These are phyloP conservation scores for Didymella keratinophila DNA, from an alignment of 2,329 filamentous ascomycete species.

Conservation along the genomic window DNA sequence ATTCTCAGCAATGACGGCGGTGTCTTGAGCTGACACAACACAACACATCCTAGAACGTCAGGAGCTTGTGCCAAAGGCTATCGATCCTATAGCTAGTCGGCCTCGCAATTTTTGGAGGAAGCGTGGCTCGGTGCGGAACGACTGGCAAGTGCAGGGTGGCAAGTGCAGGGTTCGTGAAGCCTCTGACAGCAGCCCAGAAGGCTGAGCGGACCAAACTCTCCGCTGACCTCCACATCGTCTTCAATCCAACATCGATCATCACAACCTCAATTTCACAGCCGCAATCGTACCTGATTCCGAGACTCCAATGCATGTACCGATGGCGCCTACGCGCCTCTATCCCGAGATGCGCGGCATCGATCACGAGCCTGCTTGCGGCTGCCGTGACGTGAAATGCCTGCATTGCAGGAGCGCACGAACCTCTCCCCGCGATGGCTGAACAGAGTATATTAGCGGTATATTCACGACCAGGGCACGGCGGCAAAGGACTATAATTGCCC, in stretches of 20 bases:
- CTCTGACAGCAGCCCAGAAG: constrained; percentile 24
- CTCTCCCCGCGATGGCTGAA: constrained; percentile 26
- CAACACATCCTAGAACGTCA: background rate
- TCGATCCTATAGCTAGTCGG: constrained; percentile 35
- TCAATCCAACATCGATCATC: constrained; percentile 6
- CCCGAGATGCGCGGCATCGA: constrained; percentile 31
- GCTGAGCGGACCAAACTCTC: constrained; percentile 28
- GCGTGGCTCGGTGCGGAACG: constrained; percentile 21
- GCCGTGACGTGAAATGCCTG: constrained; percentile 39
- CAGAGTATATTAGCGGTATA: constrained; percentile 36
- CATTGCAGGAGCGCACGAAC: constrained; percentile 36
- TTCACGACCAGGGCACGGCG: constrained; percentile 29
- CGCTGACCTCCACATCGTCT: constrained; percentile 22
- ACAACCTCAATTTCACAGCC: constrained; percentile 11
- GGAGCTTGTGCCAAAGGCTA: constrained; percentile 9
- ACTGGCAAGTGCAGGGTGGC: constrained; percentile 45
- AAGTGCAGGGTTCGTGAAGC: constrained; percentile 36
- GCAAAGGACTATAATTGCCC: constrained; percentile 33
- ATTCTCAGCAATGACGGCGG: constrained; percentile 8
- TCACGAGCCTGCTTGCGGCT: constrained; percentile 39
- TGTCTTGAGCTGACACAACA: constrained; percentile 7
- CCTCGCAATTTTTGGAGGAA: constrained; percentile 38
- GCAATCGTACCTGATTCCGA: constrained; percentile 4
- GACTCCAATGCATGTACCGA: constrained; percentile 14
- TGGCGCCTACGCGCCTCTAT: constrained; percentile 26